phyloP scores from a whole-genome alignment of 495 filamentous ascomycete species.

The Daldinia caldariorum region DNA sequence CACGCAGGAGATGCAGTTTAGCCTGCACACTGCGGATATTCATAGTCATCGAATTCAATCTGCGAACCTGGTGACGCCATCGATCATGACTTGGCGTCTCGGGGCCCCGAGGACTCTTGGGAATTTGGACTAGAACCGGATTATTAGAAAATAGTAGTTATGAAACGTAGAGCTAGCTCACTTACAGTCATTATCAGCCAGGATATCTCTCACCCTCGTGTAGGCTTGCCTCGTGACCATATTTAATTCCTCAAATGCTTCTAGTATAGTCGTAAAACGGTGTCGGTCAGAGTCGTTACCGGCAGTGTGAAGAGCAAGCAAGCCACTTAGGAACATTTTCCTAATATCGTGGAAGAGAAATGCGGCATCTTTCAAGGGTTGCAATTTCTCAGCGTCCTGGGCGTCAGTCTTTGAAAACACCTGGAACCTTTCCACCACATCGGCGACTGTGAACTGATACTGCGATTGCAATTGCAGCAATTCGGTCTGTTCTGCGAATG shows the following conservation, averaged over 20 bases:
- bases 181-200: conserved; percentile 88
- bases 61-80: conserved; percentile 83
- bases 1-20: conserved; percentile 90
- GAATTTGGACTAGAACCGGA: conserved; percentile 63
- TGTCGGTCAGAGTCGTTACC: conserved; percentile 81
- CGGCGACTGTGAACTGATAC: conserved; percentile 75
- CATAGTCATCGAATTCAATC: conserved; percentile 85
- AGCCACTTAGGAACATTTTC: conserved; percentile 83
- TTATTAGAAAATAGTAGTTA: conserved; percentile 42
- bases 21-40: conserved; percentile 93
- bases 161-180: conserved; percentile 12
- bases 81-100: conserved; percentile 80
- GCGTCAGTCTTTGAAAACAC: conserved; percentile 68
- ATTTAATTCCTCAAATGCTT: conserved; percentile 74
- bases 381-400: conserved; percentile 81
- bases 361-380: conserved; percentile 78
- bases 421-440: conserved; percentile 57
- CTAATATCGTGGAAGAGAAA: conserved; percentile 81
- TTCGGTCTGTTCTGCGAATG: conserved; percentile 77
- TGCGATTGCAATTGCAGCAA: conserved; percentile 49
- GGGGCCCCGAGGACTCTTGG: conserved; percentile 70
- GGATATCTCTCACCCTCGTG: conserved; percentile 67
- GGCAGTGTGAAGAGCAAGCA: conserved; percentile 88
- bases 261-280: conserved; percentile 80
- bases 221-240: conserved; percentile 65